Base-by-base conservation (phyloP, 2,329 filamentous ascomycete genomes). In the Phialophora verrucosa region DNA sequence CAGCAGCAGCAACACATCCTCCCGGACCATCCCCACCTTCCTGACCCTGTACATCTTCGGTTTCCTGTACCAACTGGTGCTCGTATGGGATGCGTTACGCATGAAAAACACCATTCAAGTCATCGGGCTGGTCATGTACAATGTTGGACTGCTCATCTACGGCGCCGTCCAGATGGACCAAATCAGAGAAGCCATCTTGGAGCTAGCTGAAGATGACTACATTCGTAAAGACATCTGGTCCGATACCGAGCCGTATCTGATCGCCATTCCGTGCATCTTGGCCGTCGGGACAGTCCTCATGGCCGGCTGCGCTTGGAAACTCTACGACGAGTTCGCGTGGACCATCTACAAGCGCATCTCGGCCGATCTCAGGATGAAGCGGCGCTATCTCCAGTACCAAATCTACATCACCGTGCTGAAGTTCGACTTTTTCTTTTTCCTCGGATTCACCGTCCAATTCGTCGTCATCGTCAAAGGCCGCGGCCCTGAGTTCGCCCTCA, bases 391-490 rank as follows among this genome's bases (percentile, higher is more conserved):
- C 67, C 91, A 94, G 69, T 99, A 96, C 78, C 95, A 99, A 88
- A 93, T 99, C 78, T 99, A 97, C 80, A 97, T 99, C 75, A 92
- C 95, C 44, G 86, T 99, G 11, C 86, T 99, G 71, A 99, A 99
- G 80, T 99, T 99, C 78, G 95, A 99, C 81, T 98, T 99, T 81
- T 99, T 99, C 88, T 98, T 99, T 84, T 99, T 99, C 85, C 88
- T 99, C 59, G 95, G 94, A 62, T 99, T 99, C 79, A 98, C 95
- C 6, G 92, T 99, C 55, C 95, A 99, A 76, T 99, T 99, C 79
- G 86, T 98, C 62, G 94, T 99, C 73, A 91, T 98, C 66, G 93
- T 99, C 66, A 89, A 87, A 53, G 85, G 86, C 70, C 84, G 83
- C 29, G 85, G 85, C 56, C 83, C 88, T 73, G 95, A 99, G 78